phyloP scores from a whole-genome alignment of 2,329 filamentous ascomycete species.

The Plenodomus lindquistii region DNA sequence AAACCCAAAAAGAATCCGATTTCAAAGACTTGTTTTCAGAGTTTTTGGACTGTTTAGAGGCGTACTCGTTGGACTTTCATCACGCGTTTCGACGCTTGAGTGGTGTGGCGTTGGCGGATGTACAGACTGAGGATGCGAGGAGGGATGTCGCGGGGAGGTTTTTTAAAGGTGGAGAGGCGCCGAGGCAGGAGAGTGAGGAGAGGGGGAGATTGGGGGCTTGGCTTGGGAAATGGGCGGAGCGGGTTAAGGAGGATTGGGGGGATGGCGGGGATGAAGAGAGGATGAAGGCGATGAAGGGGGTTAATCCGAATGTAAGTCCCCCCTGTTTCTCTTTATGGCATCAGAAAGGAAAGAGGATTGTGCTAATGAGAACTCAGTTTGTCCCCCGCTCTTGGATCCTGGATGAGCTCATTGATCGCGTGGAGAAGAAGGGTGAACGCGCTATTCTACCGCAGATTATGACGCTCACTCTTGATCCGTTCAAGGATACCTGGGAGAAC shows the following conservation, averaged over 20 bases:
- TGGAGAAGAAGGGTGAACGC: constrained; percentile 81
- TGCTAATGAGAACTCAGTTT: constrained; percentile 57
- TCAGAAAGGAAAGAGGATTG: not conserved
- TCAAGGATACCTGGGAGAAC: constrained; percentile 75
- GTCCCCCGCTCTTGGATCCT: constrained; percentile 88
- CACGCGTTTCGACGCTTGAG: constrained; percentile 87
- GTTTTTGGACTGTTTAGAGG: constrained; percentile 78
- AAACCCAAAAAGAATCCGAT: constrained; percentile 69
- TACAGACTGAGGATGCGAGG: constrained; percentile 67
- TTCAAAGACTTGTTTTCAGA: constrained; percentile 83
- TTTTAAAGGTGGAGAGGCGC: constrained; percentile 72
- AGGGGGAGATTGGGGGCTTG: constrained; percentile 72
- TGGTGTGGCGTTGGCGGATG: constrained; percentile 61
- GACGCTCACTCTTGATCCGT: constrained; percentile 82
- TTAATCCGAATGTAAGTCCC: constrained; percentile 73
- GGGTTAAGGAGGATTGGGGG: constrained; percentile 78
- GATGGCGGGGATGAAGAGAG: constrained; percentile 63
- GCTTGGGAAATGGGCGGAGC: constrained; percentile 76
- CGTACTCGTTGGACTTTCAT: constrained; percentile 86
- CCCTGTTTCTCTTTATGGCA: constrained; percentile 5
- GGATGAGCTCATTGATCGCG: constrained; percentile 87
- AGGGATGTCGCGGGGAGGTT: constrained; percentile 71
- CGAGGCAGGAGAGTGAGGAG: constrained; percentile 62
- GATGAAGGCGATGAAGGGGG: constrained; percentile 73
- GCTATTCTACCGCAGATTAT: constrained; percentile 77